phyloP scores from a whole-genome alignment of 805 yeast genomes.

The Yarrowia yakushimensis region DNA sequence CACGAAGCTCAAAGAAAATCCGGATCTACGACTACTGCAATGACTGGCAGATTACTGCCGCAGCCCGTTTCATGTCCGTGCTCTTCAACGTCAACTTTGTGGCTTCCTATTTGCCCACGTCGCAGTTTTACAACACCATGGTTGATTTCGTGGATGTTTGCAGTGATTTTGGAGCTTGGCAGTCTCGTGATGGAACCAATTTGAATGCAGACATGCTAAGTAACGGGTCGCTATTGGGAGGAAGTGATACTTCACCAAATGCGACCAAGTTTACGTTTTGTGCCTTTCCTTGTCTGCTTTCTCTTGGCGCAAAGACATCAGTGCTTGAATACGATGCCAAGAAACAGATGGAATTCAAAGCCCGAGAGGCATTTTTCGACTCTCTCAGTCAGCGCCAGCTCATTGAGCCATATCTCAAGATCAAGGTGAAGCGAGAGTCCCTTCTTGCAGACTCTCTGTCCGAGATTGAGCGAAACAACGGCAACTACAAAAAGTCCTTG shows the following conservation, averaged over 20 bases:
- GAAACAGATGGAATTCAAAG: conserved; percentile 76
- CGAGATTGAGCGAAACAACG: conserved; percentile 49
- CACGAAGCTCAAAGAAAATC: conserved; percentile 23
- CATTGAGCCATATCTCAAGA: conserved; percentile 63
- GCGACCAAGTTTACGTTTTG: conserved; percentile 55
- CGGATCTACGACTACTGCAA: conserved; percentile 59
- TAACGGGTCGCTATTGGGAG: neutral
- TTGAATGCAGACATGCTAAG: neutral
- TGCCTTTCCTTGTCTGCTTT: conserved; percentile 75
- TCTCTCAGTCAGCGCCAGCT: conserved; percentile 62
- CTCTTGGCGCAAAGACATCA: conserved; percentile 77
- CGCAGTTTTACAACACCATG: conserved; percentile 69
- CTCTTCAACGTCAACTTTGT: conserved; percentile 52
- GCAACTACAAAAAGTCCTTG: conserved; percentile 68
- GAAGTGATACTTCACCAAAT: neutral
- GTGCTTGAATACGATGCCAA: conserved; percentile 79
- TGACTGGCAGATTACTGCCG: conserved; percentile 78
- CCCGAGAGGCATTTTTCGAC: conserved; percentile 82
- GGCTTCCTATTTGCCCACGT: conserved; percentile 39
- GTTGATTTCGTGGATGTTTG: conserved; percentile 74
- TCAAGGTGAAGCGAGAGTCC: conserved; percentile 63
- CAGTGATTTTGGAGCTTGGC: conserved; percentile 82
- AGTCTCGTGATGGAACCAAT: neutral
- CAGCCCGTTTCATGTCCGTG: conserved; percentile 55
- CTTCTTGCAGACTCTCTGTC: conserved; percentile 71